phyloP scores from a whole-genome alignment of 129 eudicot genomes.

The Chrysanthemum lavandulifolium region DNA sequence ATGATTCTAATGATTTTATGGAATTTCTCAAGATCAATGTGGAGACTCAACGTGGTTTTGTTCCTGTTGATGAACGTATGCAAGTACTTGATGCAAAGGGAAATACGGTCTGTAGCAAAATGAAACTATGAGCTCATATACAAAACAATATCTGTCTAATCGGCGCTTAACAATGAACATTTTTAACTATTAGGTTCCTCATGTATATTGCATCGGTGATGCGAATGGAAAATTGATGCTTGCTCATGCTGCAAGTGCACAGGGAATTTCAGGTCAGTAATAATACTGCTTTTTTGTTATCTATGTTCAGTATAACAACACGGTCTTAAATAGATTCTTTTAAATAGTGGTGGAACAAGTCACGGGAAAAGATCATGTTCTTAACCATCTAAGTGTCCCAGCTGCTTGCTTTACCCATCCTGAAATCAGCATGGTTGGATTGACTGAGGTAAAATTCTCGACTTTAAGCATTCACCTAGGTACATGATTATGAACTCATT shows the following conservation, averaged over 20 bases:
- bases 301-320: not conserved
- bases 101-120: slow-evolving; percentile 49
- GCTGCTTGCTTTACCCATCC: slow-evolving; percentile 99
- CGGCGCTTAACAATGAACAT: slow-evolving; percentile 12
- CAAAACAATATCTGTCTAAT: not conserved
- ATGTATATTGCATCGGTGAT: slow-evolving; percentile 96
- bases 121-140: slow-evolving; percentile 14
- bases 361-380: slow-evolving; percentile 79
- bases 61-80: slow-evolving; percentile 97
- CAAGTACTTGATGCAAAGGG: slow-evolving; percentile 85
- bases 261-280: slow-evolving; percentile 84
- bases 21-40: slow-evolving; percentile 64
- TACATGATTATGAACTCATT: slow-evolving; percentile 10
- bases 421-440: slow-evolving; percentile 97
- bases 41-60: slow-evolving; percentile 84
- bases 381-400: slow-evolving; percentile 86
- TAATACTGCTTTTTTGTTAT: slow-evolving; percentile 4
- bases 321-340: not conserved
- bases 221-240: slow-evolving; percentile 98
- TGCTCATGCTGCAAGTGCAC: slow-evolving; percentile 99
- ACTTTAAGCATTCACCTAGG: not conserved
- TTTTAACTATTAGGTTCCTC: slow-evolving; percentile 64
- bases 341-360: slow-evolving; percentile 91
- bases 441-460: slow-evolving; percentile 64
- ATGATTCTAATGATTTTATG: slow-evolving; percentile 22